Conservation (phyloP, 1,139 yeast genomes). For the Nakaseomyces bracarensis region DNA sequence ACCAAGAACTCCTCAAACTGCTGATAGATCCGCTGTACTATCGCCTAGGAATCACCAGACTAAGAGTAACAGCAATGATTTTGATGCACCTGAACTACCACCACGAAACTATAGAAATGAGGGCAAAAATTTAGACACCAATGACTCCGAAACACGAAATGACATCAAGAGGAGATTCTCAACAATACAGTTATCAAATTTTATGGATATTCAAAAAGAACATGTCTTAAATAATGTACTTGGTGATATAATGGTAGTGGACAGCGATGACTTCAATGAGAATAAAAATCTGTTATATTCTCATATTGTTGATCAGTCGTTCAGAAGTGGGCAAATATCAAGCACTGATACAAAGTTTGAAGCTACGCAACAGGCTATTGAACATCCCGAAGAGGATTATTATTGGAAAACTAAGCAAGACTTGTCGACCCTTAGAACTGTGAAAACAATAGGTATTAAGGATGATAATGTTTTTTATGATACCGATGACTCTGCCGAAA, state of each 20-base stretch:
- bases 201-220: conserved; percentile 5
- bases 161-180: conserved; percentile 4
- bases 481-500: not conserved
- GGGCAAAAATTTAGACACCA: not conserved
- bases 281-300: not conserved
- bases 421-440: not conserved
- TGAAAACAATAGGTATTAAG: not conserved
- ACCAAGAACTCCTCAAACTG: not conserved
- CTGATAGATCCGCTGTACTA: not conserved
- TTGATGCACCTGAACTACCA: not conserved
- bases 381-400: conserved; percentile 2
- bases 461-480: not conserved
- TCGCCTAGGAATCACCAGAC: not conserved
- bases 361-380: not conserved
- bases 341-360: not conserved
- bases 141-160: not conserved
- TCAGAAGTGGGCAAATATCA: not conserved
- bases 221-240: conserved; percentile 1
- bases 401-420: not conserved
- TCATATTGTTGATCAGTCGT: conserved; percentile 2
- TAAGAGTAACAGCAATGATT: not conserved
- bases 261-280: not conserved
- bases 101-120: not conserved
- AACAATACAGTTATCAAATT: not conserved
- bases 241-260: conserved; percentile 3